Conservation (phyloP, 306 rosid species). For the Gynostemma pentaphyllum region DNA sequence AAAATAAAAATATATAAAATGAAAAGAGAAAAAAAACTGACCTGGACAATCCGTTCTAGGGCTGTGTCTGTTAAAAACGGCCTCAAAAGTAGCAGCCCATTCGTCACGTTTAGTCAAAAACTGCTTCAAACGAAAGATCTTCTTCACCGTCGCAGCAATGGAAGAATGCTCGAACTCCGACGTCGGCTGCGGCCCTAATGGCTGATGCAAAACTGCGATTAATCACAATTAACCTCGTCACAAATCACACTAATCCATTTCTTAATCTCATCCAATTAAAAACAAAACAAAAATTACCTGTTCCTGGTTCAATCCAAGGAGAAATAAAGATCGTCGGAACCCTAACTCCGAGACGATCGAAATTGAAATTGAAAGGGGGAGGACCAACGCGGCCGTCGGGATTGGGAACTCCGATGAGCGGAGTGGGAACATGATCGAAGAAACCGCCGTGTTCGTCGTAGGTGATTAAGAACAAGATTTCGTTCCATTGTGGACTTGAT, state of each 20-base stretch:
- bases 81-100: conserved; percentile 41
- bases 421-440: conserved; percentile 64
- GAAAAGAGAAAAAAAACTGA: neutral
- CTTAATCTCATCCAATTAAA: neutral
- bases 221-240: neutral
- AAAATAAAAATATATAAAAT: neutral
- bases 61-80: conserved; percentile 18
- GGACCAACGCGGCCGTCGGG: conserved; percentile 49
- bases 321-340: conserved; percentile 49
- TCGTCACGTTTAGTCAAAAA: conserved; percentile 52
- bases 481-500: conserved; percentile 69
- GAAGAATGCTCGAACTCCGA: conserved; percentile 69
- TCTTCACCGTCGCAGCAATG: conserved; percentile 47
- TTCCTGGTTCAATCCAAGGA: conserved; percentile 62
- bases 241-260: neutral
- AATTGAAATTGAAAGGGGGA: conserved; percentile 34
- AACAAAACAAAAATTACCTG: conserved; percentile 18
- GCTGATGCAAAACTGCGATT: conserved; percentile 40
- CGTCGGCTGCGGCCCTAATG: conserved; percentile 41
- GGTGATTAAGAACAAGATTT: conserved; percentile 42
- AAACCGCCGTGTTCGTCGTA: conserved; percentile 86
- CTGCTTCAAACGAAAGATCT: conserved; percentile 40
- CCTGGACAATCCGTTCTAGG: conserved; percentile 46
- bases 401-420: conserved; percentile 39
- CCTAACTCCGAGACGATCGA: conserved; percentile 65